Percentiles rank a stretch among this genome's conserved stretches.
phyloP scores from a whole-genome alignment of 2,329 filamentous ascomycete genomes.

The Botrytis byssoidea region DNA sequence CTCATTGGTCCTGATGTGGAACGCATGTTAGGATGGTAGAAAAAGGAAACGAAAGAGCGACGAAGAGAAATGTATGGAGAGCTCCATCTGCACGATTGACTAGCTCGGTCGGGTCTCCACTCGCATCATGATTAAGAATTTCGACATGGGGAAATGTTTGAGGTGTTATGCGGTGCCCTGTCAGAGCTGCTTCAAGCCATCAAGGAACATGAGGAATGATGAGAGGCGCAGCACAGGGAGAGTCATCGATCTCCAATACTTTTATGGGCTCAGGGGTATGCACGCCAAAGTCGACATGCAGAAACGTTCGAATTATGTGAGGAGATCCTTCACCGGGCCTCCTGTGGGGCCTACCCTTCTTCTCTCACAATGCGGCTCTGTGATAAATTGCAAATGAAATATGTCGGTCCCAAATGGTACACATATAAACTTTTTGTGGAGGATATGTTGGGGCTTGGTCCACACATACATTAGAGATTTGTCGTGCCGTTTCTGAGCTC shows the following conservation, averaged over 20 bases:
- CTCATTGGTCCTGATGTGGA: not conserved
- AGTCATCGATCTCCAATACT: not conserved
- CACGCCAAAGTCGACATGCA: not conserved
- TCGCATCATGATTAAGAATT: not conserved
- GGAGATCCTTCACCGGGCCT: constrained; percentile 15
- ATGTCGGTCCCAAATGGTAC: not conserved
- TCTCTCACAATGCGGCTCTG: constrained; percentile 12
- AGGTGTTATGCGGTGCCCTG: not conserved
- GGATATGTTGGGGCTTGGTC: constrained; percentile 9
- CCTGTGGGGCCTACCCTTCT: not conserved
- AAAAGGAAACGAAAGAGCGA: not conserved
- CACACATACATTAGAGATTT: not conserved
- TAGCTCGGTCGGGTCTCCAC: constrained; percentile 3
- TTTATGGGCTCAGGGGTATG: constrained; percentile 6
- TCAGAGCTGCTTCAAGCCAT: not conserved
- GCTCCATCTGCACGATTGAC: constrained; percentile 3
- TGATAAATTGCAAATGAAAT: not conserved
- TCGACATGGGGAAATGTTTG: not conserved
- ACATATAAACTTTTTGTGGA: constrained; percentile 16
- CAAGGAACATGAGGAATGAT: not conserved
- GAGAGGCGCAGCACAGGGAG: constrained; percentile 9
- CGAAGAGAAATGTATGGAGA: not conserved
- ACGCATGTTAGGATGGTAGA: not conserved
- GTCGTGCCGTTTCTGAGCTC: not conserved
- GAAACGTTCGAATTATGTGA: not conserved